These are phyloP conservation scores for Verruconis gallopava DNA, from an alignment of 2,329 filamentous ascomycete genomes.

Conservation along the genomic window DNA sequence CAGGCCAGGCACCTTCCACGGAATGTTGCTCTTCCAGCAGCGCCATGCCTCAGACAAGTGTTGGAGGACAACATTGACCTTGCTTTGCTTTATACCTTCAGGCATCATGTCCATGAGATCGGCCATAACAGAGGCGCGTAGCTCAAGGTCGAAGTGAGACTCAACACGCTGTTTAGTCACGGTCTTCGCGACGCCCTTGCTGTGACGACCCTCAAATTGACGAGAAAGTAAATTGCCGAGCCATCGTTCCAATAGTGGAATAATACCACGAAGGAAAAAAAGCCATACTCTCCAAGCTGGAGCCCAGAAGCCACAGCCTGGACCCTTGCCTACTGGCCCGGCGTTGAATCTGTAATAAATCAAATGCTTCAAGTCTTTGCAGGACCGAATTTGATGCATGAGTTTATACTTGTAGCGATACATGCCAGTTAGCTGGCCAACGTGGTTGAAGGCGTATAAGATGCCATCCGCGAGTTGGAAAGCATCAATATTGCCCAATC, in stretches of 20 bases:
- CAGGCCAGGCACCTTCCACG: constrained; percentile 95
- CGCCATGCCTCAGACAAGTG: constrained; percentile 97
- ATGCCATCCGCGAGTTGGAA: constrained; percentile 98
- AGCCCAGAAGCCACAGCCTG: constrained; percentile 97
- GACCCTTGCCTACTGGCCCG: constrained; percentile 90
- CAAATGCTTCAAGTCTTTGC: constrained; percentile 96
- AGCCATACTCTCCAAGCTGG: constrained; percentile 98
- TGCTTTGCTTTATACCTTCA: constrained; percentile 98
- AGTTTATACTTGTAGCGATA: constrained; percentile 99
- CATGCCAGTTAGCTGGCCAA: constrained; percentile 96
- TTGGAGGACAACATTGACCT: constrained; percentile 94
- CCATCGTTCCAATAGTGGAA: constrained; percentile 92
- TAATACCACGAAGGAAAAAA: constrained; percentile 98
- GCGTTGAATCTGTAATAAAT: constrained; percentile 99
- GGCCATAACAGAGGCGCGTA: constrained; percentile 96
- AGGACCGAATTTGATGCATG: constrained; percentile 98
- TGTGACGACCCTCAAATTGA: constrained; percentile 96
- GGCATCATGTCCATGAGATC: constrained; percentile 99
- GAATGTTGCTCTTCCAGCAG: constrained; percentile 99
- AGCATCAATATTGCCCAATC: constrained; percentile 93
- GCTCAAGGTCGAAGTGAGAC: constrained; percentile 93
- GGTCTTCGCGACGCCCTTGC: constrained; percentile 97
- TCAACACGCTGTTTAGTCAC: constrained; percentile 98
- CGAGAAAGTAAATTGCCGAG: constrained; percentile 90
- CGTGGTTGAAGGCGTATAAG: constrained; percentile 98